Conservation (phyloP, 169 alveolate genomes). For the Cyclospora cayetanensis region DNA sequence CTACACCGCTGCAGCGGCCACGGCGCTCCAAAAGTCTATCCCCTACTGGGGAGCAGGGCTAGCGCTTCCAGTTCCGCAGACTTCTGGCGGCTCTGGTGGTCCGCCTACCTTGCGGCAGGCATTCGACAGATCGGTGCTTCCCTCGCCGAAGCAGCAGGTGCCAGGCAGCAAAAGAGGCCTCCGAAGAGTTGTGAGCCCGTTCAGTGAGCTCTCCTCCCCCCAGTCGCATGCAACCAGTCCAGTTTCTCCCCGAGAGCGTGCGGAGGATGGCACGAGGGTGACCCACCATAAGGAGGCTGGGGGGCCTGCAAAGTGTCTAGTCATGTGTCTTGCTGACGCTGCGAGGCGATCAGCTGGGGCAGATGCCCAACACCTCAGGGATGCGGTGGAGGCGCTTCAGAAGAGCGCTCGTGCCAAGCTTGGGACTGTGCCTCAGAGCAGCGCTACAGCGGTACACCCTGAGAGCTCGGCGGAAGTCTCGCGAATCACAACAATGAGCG, state of each 20-base stretch:
- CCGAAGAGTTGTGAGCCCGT: neutral
- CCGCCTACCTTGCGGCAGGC: neutral
- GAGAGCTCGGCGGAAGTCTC: conserved; percentile 19
- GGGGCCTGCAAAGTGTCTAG: conserved; percentile 32
- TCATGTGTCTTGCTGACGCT: conserved; percentile 51
- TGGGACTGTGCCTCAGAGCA: conserved; percentile 17
- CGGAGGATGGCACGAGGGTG: neutral
- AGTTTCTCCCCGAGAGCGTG: neutral
- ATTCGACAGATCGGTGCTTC: neutral
- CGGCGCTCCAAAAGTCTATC: conserved; percentile 34
- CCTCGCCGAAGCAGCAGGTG: conserved; percentile 33
- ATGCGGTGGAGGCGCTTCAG: conserved; percentile 61
- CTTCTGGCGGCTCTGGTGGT: conserved; percentile 17
- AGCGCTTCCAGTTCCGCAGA: neutral
- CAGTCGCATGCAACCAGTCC: neutral
- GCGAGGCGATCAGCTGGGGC: conserved; percentile 61
- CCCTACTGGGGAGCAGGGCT: conserved; percentile 29
- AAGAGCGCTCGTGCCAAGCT: conserved; percentile 45
- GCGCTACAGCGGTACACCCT: neutral
- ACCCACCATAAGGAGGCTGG: neutral
- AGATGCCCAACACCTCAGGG: conserved; percentile 63
- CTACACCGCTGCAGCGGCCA: conserved; percentile 54
- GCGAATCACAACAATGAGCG: conserved; percentile 40
- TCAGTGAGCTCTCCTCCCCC: conserved; percentile 34
- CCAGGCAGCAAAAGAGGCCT: conserved; percentile 10